Base-by-base conservation (phyloP, 78 protist genomes). In the Salpingoeca rosetta region DNA sequence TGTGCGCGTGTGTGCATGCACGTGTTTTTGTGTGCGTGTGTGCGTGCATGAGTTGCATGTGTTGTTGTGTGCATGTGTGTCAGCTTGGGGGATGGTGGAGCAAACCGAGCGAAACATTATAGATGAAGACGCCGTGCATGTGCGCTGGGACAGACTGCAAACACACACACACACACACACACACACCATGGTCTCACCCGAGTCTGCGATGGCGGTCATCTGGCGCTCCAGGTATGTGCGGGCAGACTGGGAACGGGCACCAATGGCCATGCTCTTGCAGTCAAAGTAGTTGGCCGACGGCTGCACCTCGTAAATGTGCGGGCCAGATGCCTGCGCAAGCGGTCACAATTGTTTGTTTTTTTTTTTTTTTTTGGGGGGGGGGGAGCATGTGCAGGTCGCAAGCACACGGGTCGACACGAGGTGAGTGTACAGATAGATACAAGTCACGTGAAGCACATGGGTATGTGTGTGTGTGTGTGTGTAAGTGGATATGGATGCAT, bases 181-280 rank as follows among this genome's bases (percentile, higher is more conserved):
- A 2, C 57, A 10, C 25, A 3, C 37, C 77, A 41, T 1, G 24
- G 2, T 0, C 17, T 31, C 43, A 84, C 95, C 76, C 17, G 65
- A 51, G 44, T 86, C 90, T 45, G 44, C 88, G 81, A 96, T 95
- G 1, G 51, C 25, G 41, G 92, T 95, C 77, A 87, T 90, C 72
- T 92, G 41, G 80, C 92, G 92, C 88, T 97, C 99, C 36, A 97
- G 94, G 86, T 97, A 97, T 1, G 99, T 97, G 56, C 92, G 87
- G 0, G 97, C 98, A 0, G 98, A 92, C 90, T 96, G 99, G 36
- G 97, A 94, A 76, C 99, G 92, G 3, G 96, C 93, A 0, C 99
- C 99, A 80, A 97, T 97, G 44, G 98, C 95, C 86, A 90, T 89
- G 35, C 96, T 93, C 82, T 90, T 89, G 91, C 91, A 96, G 75